Evolutionary conservation across 2,329 filamentous ascomycete species (phyloP), one percentile per base, ranked within the genome.

Genomic region (Botryosphaeria agaves): DNA sequence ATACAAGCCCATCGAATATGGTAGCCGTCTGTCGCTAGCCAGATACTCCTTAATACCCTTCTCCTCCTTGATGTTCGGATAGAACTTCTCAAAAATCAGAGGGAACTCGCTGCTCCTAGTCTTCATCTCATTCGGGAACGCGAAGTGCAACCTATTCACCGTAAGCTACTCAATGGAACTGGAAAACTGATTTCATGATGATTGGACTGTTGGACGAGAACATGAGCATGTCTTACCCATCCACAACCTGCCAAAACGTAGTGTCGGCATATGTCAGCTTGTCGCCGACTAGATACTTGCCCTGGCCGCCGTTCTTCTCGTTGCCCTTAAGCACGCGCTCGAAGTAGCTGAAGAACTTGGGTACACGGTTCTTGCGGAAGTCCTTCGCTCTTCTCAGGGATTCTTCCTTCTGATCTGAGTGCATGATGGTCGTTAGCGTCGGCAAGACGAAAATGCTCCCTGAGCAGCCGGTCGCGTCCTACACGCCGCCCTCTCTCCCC

Each of bases 291-390:
- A 87, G 49, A 61, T 74, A 82, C 15, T 69, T 61, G 2, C 55
- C 69, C 4, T 69, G 57, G 0, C 69, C 66, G 0, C 62, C 59
- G 34, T 62, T 65, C n/a, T n/a, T n/a, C 18, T 65, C 57, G 40
- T 74, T 69, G 5, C 62, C 60, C 38, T 59, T 55, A 4, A 87
- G 47, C 12, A 76, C 65, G 1, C 74, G 57, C 56, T 83, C 69
- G 39, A 82, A 78, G 49, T 78, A 83, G 2, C 53, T 61, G 14
- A 85, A 51, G 45, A 73, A 83, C 54, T 82, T 84, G 12, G 79
- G 78, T 18, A 85, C 57, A 1, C 80, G 60, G 26, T 58, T 63
- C 32, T 63, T 53, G 6, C 72, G 56, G 34, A 73, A 82, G 32
- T 72, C 62, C 25, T 56, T 56, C 6, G 68, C 62, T 36, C 62